Evolutionary conservation across 257 asterid species (phyloP), one percentile per base, ranked within the genome.

Genomic region (Nicotiana sylvestris): DNA sequence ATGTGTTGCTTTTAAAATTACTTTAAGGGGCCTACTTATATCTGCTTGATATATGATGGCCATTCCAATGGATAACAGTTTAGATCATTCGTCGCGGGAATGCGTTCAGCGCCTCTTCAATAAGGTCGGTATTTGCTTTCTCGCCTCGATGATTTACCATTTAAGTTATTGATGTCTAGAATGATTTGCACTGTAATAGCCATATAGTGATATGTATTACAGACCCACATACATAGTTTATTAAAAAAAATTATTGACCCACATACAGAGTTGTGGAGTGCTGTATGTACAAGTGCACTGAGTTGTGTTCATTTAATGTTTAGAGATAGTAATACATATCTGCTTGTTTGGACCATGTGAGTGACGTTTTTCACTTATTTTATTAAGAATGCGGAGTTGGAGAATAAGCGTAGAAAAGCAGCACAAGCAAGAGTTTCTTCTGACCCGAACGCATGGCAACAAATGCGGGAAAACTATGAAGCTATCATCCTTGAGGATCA

Each of bases 381-480:
- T 76, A 25, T 76, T 55, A 84, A 96, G 98, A 96, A 92, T 87
- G 89, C 81, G 87, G 97, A 94, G 89, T 87, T 94, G 95, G 99
- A 96, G 85, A 93, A 86, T 81, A 92, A 89, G 86, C 91, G 97
- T 66, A 90, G 93, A 84, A 93, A 92, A 86, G 98, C 97, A 46
- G 93, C 93, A 56, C 98, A 94, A 83, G 94, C 93, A 70, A 91
- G 98, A 86, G 77, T 93, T 77, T 94, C 97, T 81, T 94, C 98
- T 49, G 98, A 96, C 83, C 98, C 98, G 27, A 93, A 91, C 87
- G 82, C 91, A 83, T 96, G 98, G 99, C 99, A 96, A 83, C 93
- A 89, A 80, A 93, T 94, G 93, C 98, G 99, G 21, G 98, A 93
- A 88, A 96, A 96, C 66, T 94, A 94, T 89, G 99, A 96, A 88